phyloP scores from a whole-genome alignment of 179 eudicot genomes.

The Carnegiea gigantea region DNA sequence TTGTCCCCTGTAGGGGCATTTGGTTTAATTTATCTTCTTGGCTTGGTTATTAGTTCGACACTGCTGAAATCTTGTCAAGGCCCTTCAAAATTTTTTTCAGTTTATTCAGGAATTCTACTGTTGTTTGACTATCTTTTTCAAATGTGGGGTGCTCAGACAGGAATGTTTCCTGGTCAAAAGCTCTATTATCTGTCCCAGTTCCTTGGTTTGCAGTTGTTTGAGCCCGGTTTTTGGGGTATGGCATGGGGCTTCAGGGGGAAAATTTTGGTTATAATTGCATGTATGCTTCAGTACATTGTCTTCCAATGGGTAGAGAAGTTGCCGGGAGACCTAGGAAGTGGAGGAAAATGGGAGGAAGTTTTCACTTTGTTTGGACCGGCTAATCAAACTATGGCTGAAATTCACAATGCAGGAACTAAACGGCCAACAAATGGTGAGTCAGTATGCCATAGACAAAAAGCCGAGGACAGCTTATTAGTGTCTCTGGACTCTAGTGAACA shows the following conservation, averaged over 20 bases:
- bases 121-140: conserved; percentile 69
- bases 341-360: conserved; percentile 60
- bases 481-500: conserved; percentile 33
- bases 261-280: conserved; percentile 70
- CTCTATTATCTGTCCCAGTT: conserved; percentile 45
- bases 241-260: conserved; percentile 73
- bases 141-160: conserved; percentile 66
- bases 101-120: conserved; percentile 61
- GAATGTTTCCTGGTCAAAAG: conserved; percentile 75
- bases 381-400: conserved; percentile 9
- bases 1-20: conserved; percentile 71
- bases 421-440: conserved; percentile 40
- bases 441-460: conserved; percentile 39
- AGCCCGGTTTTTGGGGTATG: conserved; percentile 59
- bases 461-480: conserved; percentile 35
- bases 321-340: conserved; percentile 37
- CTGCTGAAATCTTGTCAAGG: conserved; percentile 61
- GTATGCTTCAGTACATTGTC: conserved; percentile 76
- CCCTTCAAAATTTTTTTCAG: conserved; percentile 65
- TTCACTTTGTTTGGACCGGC: conserved; percentile 54
- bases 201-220: conserved; percentile 57
- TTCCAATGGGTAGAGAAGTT: conserved; percentile 70
- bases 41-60: conserved; percentile 51
- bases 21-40: conserved; percentile 71
- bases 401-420: conserved; percentile 8